phyloP scores from a whole-genome alignment of 768 basidiomycete genomes.

The Lactifluus hygrophoroides region DNA sequence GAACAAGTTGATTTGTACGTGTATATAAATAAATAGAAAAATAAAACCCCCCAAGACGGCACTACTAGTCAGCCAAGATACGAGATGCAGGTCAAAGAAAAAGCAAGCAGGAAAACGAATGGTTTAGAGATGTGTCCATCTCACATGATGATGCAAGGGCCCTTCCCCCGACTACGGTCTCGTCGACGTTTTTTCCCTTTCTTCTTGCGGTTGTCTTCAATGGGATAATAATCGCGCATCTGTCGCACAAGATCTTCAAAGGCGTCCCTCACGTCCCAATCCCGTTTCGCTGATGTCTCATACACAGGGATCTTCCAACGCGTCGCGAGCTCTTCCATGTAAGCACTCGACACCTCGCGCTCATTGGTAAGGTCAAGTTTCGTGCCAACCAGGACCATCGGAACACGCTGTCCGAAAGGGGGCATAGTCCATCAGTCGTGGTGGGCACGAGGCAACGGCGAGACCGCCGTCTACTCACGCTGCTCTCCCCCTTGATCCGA shows the following conservation, averaged over 20 bases:
- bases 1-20: neutral
- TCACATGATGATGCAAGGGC: slow-evolving; percentile 35
- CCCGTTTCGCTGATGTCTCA: slow-evolving; percentile 81
- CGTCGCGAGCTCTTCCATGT: slow-evolving; percentile 54
- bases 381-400: slow-evolving; percentile 82
- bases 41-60: slow-evolving; percentile 1
- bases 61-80: slow-evolving; percentile 4
- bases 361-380: slow-evolving; percentile 76
- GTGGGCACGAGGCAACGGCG: neutral
- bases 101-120: slow-evolving; percentile 1
- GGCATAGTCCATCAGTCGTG: neutral
- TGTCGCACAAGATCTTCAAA: slow-evolving; percentile 71
- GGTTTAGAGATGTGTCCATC: neutral
- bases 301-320: slow-evolving; percentile 72
- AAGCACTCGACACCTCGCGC: slow-evolving; percentile 60
- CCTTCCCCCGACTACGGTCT: slow-evolving; percentile 15
- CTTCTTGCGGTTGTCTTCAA: slow-evolving; percentile 27
- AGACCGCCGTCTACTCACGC: slow-evolving; percentile 31
- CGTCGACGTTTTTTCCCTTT: slow-evolving; percentile 29
- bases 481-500: slow-evolving; percentile 65
- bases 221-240: slow-evolving; percentile 61
- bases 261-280: slow-evolving; percentile 72
- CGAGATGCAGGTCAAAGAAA: neutral
- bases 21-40: slow-evolving; percentile 6
- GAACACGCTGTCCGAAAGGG: slow-evolving; percentile 39